Evolutionary conservation across 192 early-diverging fungal genomes (phyloP), one percentile per base, ranked within the genome.

Genomic region (Coemansia sp.): DNA sequence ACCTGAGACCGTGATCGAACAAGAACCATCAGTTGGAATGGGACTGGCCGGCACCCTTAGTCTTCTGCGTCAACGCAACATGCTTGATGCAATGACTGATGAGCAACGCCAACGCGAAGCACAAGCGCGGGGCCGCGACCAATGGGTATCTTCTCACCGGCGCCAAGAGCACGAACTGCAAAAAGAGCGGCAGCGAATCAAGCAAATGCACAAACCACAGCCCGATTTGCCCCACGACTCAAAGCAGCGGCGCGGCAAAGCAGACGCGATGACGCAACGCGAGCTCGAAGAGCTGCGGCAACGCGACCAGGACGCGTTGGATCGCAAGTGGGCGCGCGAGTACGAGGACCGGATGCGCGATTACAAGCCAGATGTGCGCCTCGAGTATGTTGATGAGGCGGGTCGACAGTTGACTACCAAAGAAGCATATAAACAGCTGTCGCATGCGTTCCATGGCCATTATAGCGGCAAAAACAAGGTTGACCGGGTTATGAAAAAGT

Each of bases 361-460:
- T 64, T 98, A 98, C 62, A 91, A 87, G 58, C 96, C 96, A 1
- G 89, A 94, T 49, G 88, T 98, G 29, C 87, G 91, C 35, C 71
- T 98, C 11, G 90, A 93, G 70, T 97, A 98, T 68, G 84, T 87
- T n/a, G 95, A 98, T 73, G 92, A 93, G 50, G 84, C 84, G 31
- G 96, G 96, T 8, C 83, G 90, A 59, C 71, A 84, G 29, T 68
- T 98, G 72, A 88, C 82, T 14, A 85, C 88, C 27, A 96, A 96
- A 71, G 94, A 98, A 68, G 96, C 96, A 0, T 98, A 92, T 77
- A 86, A 91, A 62, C 86, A 88, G 61, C 72, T 94, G 29, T 94
- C 93, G 38, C 95, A 98, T 51, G 93, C 91, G 52, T 98, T 98
- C 86, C 96, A 98, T 69, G 96, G 96, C 14, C 93, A 93, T 59